Percentiles rank a stretch among this genome's conserved stretches.
phyloP scores from a whole-genome alignment of 2,329 filamentous ascomycete species.

The Beauveria sp. region DNA sequence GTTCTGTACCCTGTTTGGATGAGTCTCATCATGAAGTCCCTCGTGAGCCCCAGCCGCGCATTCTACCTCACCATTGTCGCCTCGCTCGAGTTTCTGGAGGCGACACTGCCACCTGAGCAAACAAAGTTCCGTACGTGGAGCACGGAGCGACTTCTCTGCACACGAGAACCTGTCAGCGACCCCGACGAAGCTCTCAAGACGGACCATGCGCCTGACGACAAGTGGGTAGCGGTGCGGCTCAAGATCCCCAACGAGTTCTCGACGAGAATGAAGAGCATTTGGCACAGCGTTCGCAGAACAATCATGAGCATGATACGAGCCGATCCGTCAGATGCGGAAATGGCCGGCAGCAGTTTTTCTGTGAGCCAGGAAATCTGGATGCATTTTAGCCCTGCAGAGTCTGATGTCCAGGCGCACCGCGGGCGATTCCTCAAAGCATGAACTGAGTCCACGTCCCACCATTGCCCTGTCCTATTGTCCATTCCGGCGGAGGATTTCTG shows the following conservation, averaged over 20 bases:
- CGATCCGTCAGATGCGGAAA: neutral
- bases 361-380: slow-evolving; percentile 27
- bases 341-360: neutral
- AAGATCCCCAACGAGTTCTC: slow-evolving; percentile 51
- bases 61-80: slow-evolving; percentile 57
- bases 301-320: slow-evolving; percentile 11
- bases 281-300: slow-evolving; percentile 28
- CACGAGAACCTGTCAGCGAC: slow-evolving; percentile 27
- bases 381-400: slow-evolving; percentile 22
- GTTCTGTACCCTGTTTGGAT: slow-evolving; percentile 54
- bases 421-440: slow-evolving; percentile 1
- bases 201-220: slow-evolving; percentile 47
- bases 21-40: slow-evolving; percentile 52
- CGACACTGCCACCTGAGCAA: slow-evolving; percentile 40
- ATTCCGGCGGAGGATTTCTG: too few species aligned
- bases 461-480: too few species aligned
- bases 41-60: slow-evolving; percentile 54
- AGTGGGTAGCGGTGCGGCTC: slow-evolving; percentile 50
- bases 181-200: slow-evolving; percentile 37
- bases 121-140: slow-evolving; percentile 43
- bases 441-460: neutral
- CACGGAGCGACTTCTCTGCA: slow-evolving; percentile 41
- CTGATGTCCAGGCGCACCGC: slow-evolving; percentile 17
- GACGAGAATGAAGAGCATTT: slow-evolving; percentile 36
- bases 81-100: slow-evolving; percentile 53